A percentile compares a stretch with the other conserved stretches of the same genome.
Conservation (phyloP, 1,139 yeast species). For the Ogataea hybrid region DNA sequence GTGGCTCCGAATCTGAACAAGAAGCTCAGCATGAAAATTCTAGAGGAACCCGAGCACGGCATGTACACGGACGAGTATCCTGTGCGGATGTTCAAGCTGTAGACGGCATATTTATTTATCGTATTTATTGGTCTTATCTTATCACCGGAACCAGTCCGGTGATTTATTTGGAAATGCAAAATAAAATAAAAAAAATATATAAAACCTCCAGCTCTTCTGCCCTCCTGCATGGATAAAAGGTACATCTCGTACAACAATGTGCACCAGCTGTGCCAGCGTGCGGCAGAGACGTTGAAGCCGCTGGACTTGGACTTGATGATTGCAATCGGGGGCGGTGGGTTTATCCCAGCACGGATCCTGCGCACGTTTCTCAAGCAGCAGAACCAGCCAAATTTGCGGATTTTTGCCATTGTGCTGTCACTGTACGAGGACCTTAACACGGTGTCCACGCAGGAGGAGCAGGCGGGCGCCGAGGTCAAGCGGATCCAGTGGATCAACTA, state of each 20-base stretch:
- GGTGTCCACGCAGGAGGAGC: slow-evolving; percentile 56
- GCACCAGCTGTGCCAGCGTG: slow-evolving; percentile 58
- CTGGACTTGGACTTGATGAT: slow-evolving; percentile 57
- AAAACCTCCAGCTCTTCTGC: no score
- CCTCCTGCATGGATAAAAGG: slow-evolving; percentile 33
- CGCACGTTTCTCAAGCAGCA: slow-evolving; percentile 86
- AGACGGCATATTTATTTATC: no score
- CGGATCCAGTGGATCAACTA: slow-evolving; percentile 97
- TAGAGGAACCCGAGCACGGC: no score
- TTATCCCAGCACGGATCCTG: slow-evolving; percentile 93
- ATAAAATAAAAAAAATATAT: no score
- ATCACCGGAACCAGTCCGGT: slow-evolving; percentile 8
- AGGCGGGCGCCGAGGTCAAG: slow-evolving; percentile 79
- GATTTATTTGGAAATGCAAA: slow-evolving; percentile 2
- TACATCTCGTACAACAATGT: slow-evolving; percentile 62
- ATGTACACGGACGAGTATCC: no score
- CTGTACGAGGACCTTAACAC: slow-evolving; percentile 80
- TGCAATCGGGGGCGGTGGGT: slow-evolving; percentile 72
- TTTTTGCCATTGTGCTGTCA: slow-evolving; percentile 91
- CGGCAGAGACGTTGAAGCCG: slow-evolving; percentile 46
- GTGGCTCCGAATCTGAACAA: no score
- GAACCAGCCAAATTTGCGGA: slow-evolving; percentile 85
- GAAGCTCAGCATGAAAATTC: no score
- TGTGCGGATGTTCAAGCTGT: no score
- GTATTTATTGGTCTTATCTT: no score